Conservation (phyloP, 495 filamentous ascomycete species). For the Venustampulla echinocandica region DNA sequence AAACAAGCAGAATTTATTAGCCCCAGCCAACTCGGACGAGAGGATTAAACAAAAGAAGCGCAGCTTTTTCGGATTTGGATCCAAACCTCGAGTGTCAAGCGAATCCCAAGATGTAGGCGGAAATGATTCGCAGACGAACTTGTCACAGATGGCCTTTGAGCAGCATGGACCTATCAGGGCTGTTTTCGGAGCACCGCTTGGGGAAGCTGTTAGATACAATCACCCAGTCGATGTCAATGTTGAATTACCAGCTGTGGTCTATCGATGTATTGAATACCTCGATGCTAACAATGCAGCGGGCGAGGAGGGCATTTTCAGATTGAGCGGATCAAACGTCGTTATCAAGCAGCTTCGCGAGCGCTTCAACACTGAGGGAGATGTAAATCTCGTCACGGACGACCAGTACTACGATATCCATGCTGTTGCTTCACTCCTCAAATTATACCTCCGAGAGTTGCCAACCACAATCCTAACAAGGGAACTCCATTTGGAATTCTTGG, state of each 20-base stretch:
- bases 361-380: constrained; percentile 90
- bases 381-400: constrained; percentile 75
- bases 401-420: constrained; percentile 94
- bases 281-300: constrained; percentile 69
- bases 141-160: constrained; percentile 33
- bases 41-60: constrained; percentile 79
- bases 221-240: constrained; percentile 60
- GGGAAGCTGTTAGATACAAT: constrained; percentile 77
- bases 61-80: constrained; percentile 87
- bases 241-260: constrained; percentile 87
- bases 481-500: constrained; percentile 79
- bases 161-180: constrained; percentile 53
- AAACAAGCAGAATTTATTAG: constrained; percentile 45
- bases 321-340: constrained; percentile 89
- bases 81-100: constrained; percentile 40
- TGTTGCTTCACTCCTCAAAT: constrained; percentile 86
- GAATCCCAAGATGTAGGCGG: constrained; percentile 17
- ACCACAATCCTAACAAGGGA: constrained; percentile 85
- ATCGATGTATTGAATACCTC: constrained; percentile 92
- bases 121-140: constrained; percentile 30
- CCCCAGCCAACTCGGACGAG: constrained; percentile 44
- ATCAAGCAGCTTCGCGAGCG: constrained; percentile 85
- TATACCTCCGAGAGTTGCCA: constrained; percentile 88
- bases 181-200: constrained; percentile 79
- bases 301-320: constrained; percentile 93